Evolutionary conservation across 225 moss, liverwort and hornwort genomes (phyloP), one percentile per base, ranked within the genome.

Genomic region (Sphagnum contortum): DNA sequence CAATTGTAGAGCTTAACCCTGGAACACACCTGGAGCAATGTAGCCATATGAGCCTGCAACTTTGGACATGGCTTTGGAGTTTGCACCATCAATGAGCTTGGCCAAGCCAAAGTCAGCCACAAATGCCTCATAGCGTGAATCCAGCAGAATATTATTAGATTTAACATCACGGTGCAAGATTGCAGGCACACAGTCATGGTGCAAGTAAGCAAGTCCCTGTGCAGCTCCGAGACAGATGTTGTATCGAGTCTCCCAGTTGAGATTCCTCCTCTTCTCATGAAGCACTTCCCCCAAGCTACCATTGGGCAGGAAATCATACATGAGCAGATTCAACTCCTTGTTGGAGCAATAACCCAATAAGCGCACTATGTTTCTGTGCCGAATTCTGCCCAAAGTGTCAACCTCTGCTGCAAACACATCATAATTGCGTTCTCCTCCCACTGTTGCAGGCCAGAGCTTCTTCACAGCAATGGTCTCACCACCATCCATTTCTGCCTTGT

Each of bases 21-120:
- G 9, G 9, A 52, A 48, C 61, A 45, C 46, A 61, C 61, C 82
- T 66, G 83, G 83, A 61, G 83, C 83, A 5, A 83, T 83, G 71
- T 83, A 83, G 56, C 83, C 83, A 60, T 83, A 83, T 51, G 83
- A 83, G 52, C 83, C 83, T 5, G 83, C 83, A 8, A 83, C 83
- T 52, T 83, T 83, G 48, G 83, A 83, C n/a, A 83, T 78, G 5
- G 73, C 71, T 57, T 83, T 83, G 48, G 73, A 76, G 3, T 76
- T 83, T 7, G 76, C 69, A 9, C 68, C 61, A 13, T 79, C 83
- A 60, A 83, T 74, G 45, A 83, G 79, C 76, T 83, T 83, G 1
- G 83, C 83, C 2, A 83, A 74, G 8, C 83, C 83, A 57, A 83
- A 83, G 57, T 83, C 83, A 4, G 83, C 83, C 2, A 83, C 79